Evolutionary conservation across 1,284 basidiomycete species (phyloP).

Genomic region (Ceratobasidium sp.): DNA sequence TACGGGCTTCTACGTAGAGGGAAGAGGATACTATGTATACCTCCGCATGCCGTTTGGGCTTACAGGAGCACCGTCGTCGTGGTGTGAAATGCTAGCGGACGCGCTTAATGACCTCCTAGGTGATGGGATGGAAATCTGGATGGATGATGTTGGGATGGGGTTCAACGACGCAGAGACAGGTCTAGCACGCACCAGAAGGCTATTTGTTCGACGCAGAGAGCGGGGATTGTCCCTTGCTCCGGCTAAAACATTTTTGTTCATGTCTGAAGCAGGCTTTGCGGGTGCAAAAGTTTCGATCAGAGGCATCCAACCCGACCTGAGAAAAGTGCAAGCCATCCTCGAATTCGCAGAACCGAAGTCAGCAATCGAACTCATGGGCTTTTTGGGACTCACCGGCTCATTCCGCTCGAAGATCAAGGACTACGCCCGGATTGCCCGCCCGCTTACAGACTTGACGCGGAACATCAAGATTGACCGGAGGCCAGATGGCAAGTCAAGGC

Average conservation of each 20-base stretch:
- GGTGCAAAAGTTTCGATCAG: conserved; percentile 54
- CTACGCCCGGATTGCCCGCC: conserved; percentile 49
- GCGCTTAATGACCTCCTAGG: conserved; percentile 59
- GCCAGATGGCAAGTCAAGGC: neutral
- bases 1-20: conserved; percentile 60
- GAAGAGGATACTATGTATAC: conserved; percentile 59
- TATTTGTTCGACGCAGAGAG: conserved; percentile 51
- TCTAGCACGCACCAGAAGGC: conserved; percentile 44
- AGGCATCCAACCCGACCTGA: conserved; percentile 56
- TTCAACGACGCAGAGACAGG: conserved; percentile 52
- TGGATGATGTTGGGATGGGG: conserved; percentile 57
- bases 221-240: conserved; percentile 56
- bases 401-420: conserved; percentile 44
- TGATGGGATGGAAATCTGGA: conserved; percentile 62
- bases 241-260: conserved; percentile 56
- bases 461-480: conserved; percentile 27
- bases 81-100: conserved; percentile 59
- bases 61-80: conserved; percentile 61
- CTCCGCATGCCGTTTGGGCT: conserved; percentile 61
- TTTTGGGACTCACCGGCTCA: conserved; percentile 40
- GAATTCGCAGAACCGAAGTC: conserved; percentile 49
- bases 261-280: conserved; percentile 56
- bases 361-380: conserved; percentile 35
- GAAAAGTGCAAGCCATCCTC: conserved; percentile 58
- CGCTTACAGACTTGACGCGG: conserved; percentile 54